Conservation (phyloP, 2,329 filamentous ascomycete species). For the Apiospora marii region DNA sequence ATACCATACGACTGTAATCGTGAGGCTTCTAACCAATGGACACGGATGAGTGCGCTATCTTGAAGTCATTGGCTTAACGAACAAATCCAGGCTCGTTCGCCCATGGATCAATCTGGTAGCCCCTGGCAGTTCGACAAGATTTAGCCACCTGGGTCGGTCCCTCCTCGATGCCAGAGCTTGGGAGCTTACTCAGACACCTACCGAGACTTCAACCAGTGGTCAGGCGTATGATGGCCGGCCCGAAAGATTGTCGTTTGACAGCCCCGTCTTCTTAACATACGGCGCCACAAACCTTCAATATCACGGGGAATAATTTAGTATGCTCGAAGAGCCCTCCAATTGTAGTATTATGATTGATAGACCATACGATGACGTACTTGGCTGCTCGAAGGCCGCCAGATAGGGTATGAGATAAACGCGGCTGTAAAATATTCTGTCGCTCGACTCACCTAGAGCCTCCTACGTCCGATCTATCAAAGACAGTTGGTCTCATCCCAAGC, state of each 20-base stretch:
- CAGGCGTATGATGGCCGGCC: neutral
- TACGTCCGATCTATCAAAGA: neutral
- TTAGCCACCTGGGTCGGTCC: neutral
- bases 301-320: neutral
- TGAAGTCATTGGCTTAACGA: neutral
- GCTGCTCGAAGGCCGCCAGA: neutral
- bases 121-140: neutral
- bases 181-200: slow-evolving; percentile 1
- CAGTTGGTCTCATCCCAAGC: neutral
- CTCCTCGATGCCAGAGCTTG: neutral
- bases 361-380: neutral
- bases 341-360: neutral
- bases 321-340: neutral
- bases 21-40: neutral
- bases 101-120: neutral
- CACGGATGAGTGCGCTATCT: neutral
- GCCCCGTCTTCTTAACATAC: neutral
- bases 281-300: neutral
- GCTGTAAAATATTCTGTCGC: neutral
- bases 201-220: neutral
- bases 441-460: neutral
- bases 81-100: neutral
- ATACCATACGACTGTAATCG: neutral
- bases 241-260: slow-evolving; percentile 11
- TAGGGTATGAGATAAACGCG: neutral